Base-by-base conservation (phyloP, 2,329 filamentous ascomycete species). In the Botrytis tulipae region DNA sequence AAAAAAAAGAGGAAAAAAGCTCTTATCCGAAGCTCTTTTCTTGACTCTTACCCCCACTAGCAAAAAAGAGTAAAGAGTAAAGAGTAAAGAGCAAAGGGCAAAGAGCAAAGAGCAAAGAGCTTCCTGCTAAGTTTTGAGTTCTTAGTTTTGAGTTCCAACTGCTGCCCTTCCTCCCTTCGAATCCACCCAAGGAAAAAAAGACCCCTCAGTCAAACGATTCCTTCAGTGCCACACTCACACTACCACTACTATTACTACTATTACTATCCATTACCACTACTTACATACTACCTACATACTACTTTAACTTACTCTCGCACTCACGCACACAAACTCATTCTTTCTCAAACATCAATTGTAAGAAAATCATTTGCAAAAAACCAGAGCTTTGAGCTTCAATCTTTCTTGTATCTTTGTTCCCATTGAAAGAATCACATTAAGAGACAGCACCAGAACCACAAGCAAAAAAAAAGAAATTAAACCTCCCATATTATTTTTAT, bases 331-430 rank as follows among this genome's bases (percentile, higher is more conserved):
- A 51, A n/a, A 57, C 32, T 22, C 60, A 37, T 72, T 66, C 61
- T 46, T 54, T 65, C 59, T 72, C 70, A 72, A 72, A 72, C 61
- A 72, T 29, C 70, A 72, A 72, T 72, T 72, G 70, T 72, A 48
- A 57, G 61, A 66, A 72, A 72, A 59, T 71, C 29, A n/a, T 51
- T 51, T 46, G 40, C 32, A 63, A 71, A 29, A 54, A 14, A 42
- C 16, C 22, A 44, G 12, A 71, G 69, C 69, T 63, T 57, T 62
- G 46, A 72, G 61, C 59, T 54, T 51, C 37, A 6, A 54, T 72
- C 48, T 32, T 63, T 51, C 22, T 59, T 44, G 16, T 18, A 35
- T 60, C 68, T 61, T 60, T 70, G 51, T 59, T 70, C 51, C 42
- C 60, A 37, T 44, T 65, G 46, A 62, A 71, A 62, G 42, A 63